Evolutionary conservation across 345 rosid species (phyloP), one percentile per base, ranked within the genome.

Genomic region (Eucalyptus dawsonii): DNA sequence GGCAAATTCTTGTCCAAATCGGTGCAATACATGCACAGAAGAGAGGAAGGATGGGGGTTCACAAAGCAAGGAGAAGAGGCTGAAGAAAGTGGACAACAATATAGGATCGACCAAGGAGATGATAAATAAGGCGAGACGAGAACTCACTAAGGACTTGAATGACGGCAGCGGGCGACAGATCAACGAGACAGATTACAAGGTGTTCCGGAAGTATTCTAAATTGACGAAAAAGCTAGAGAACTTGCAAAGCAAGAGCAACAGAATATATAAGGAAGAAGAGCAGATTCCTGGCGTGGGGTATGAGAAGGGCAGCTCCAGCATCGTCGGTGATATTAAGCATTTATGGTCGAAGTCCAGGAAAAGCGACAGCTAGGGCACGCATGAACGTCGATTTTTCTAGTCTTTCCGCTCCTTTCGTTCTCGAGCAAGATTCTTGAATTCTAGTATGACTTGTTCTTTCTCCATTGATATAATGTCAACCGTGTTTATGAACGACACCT

Each of bases 161-260:
- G 47, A 76, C 14, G 83, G 83, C 25, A 21, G 5, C 15, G 27
- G 14, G 27, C 15, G 47, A 37, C 27, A 1, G 27, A 11, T 1
- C 83, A 1, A 4, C 45, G 1, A 76, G 27, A 37, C 0, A 21
- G 83, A 76, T 37, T 5, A 9, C 8, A 2, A 21, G 12, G 1
- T 1, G 42, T 3, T 2, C 22, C 27, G 0, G 27, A 42, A 10
- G 45, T 25, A 37, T 19, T 3, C 1, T 76, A 1, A 0, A 19
- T 21, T 31, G 83, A 5, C 5, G 22, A 2, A 7, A 8, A 21
- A 19, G 83, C 45, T 37, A 7, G 5, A 37, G 13, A 1, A 37
- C 2, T 21, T 76, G 83, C 5, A 21, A 11, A 17, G 7, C 7
- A 2, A 76, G 83, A 10, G 8, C 5, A 76, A 14, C 47, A 19